phyloP scores from a whole-genome alignment of 257 asterid species.

The Nicotiana tomentosiformis region DNA sequence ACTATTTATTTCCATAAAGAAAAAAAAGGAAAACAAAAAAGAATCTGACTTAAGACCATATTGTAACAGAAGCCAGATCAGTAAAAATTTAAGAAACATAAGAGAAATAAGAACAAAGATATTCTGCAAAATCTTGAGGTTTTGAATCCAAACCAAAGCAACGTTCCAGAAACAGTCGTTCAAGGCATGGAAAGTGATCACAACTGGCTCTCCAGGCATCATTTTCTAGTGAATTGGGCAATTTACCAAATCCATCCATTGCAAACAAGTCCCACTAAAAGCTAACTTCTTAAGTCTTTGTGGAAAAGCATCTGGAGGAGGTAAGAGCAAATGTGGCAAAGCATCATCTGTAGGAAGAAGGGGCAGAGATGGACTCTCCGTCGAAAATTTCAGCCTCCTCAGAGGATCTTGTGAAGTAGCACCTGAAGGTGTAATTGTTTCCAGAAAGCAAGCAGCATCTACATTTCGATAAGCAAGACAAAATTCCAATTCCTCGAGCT shows the following conservation, averaged over 20 bases:
- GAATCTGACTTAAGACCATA: too few species aligned
- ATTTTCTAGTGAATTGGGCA: not conserved
- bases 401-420: not conserved
- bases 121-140: too few species aligned
- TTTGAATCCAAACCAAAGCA: conserved; percentile 4
- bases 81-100: too few species aligned
- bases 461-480: too few species aligned
- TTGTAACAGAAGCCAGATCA: too few species aligned
- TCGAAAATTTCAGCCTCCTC: too few species aligned
- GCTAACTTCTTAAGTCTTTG: not conserved
- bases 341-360: not conserved
- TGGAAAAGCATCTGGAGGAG: conserved; percentile 15
- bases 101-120: too few species aligned
- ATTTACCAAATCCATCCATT: not conserved
- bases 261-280: accelerated
- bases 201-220: not conserved
- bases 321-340: not conserved
- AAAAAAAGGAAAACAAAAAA: too few species aligned
- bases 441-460: not conserved
- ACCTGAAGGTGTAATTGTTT: not conserved
- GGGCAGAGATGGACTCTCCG: not conserved
- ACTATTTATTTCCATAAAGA: too few species aligned
- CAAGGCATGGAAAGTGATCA: conserved; percentile 14
- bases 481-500: conserved; percentile 17
- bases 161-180: conserved; percentile 14